These are phyloP conservation scores for Suhomyces bokatorum DNA, from an alignment of 1,139 yeast genomes.

Conservation along the genomic window DNA sequence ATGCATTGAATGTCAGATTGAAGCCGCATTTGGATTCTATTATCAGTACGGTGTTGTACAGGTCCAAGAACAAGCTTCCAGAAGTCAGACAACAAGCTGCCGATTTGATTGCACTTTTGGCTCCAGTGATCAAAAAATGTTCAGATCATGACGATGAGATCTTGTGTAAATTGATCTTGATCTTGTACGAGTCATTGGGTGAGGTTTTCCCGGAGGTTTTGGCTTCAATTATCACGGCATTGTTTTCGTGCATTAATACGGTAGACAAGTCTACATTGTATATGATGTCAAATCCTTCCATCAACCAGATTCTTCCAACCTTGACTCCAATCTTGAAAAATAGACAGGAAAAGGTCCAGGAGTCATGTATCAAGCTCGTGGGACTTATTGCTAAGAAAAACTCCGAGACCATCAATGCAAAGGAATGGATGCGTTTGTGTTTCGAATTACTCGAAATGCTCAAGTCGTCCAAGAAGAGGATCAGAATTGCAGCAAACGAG, in stretches of 20 bases:
- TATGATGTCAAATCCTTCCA: conserved; percentile 72
- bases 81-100: conserved; percentile 85
- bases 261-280: conserved; percentile 49
- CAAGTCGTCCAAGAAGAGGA: conserved; percentile 77
- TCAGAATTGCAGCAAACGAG: conserved; percentile 81
- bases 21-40: conserved; percentile 77
- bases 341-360: conserved; percentile 90
- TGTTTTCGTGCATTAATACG: conserved; percentile 47
- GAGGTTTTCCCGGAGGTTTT: conserved; percentile 94
- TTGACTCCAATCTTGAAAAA: conserved; percentile 90
- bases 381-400: conserved; percentile 83
- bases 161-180: conserved; percentile 67
- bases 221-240: conserved; percentile 78
- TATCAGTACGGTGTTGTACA: conserved; percentile 69
- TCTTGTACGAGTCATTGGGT: conserved; percentile 87
- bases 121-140: conserved; percentile 69
- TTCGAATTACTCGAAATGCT: conserved; percentile 88
- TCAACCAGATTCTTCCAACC: conserved; percentile 80
- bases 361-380: conserved; percentile 73
- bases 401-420: conserved; percentile 84
- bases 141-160: conserved; percentile 51
- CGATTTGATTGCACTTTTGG: conserved; percentile 66
- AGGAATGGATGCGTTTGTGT: conserved; percentile 98
- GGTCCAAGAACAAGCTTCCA: conserved; percentile 71
- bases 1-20: conserved; percentile 67